Conservation (phyloP, 495 filamentous ascomycete species). For the Xanthoparmelia taractica region DNA sequence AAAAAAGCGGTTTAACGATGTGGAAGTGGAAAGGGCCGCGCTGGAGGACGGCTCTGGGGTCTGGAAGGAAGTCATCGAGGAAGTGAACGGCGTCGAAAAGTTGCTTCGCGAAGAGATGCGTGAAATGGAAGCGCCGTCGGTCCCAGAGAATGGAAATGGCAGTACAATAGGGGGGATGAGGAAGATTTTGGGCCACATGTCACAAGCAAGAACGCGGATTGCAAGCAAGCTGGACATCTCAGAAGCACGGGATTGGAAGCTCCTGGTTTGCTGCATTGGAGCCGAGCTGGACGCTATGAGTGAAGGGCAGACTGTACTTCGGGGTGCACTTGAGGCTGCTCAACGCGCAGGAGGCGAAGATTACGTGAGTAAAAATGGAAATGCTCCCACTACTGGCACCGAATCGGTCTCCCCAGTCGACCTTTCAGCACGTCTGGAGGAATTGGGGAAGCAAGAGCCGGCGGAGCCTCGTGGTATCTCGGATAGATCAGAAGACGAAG, state of each 20-base stretch:
- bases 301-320: slow-evolving; percentile 59
- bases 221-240: slow-evolving; percentile 36
- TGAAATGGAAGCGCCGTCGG: slow-evolving; percentile 12
- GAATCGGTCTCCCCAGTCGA: neutral
- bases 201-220: slow-evolving; percentile 35
- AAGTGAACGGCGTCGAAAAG: slow-evolving; percentile 63
- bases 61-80: slow-evolving; percentile 63
- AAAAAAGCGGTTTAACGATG: slow-evolving; percentile 48
- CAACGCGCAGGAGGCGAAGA: slow-evolving; percentile 9
- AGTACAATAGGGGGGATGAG: slow-evolving; percentile 28
- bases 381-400: neutral
- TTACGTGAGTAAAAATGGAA: neutral
- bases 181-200: slow-evolving; percentile 39
- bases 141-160: neutral
- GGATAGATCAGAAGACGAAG: slow-evolving; percentile 37
- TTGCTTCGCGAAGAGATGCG: slow-evolving; percentile 51
- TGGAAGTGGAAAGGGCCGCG: slow-evolving; percentile 62
- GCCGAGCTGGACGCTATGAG: slow-evolving; percentile 80
- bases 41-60: slow-evolving; percentile 75
- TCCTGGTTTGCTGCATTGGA: slow-evolving; percentile 79
- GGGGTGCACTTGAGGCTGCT: slow-evolving; percentile 28
- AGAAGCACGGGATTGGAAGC: slow-evolving; percentile 65
- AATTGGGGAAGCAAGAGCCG: neutral
- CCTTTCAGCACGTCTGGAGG: neutral
- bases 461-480: neutral